Percentiles rank a stretch among this genome's conserved stretches.
Evolutionary conservation across 257 asterid genomes (phyloP).

Genomic region (Nicotiana benthamiana): DNA sequence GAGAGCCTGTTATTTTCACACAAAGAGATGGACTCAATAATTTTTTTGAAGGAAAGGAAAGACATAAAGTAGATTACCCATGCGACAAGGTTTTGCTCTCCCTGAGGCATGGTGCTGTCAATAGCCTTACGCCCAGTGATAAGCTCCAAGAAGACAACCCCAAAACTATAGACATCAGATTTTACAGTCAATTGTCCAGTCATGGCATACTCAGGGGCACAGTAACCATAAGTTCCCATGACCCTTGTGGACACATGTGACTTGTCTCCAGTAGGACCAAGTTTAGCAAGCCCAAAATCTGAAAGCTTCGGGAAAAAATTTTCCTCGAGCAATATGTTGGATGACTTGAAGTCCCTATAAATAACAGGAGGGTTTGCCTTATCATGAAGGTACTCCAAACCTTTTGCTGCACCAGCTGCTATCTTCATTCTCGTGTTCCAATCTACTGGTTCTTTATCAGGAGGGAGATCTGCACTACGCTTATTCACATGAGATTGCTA

Average conservation of each 20-base stretch:
- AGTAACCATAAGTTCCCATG: slow-evolving; percentile 98
- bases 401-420: slow-evolving; percentile 99
- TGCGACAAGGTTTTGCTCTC: slow-evolving; percentile 89
- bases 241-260: slow-evolving; percentile 98
- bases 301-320: slow-evolving; percentile 80
- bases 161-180: slow-evolving; percentile 96
- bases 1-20: not conserved
- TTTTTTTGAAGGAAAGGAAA: not conserved
- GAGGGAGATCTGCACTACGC: slow-evolving; percentile 63
- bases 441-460: slow-evolving; percentile 78
- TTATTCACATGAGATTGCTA: slow-evolving; percentile 2
- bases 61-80: slow-evolving; percentile 47
- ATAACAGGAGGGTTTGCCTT: slow-evolving; percentile 98
- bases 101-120: slow-evolving; percentile 75
- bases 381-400: slow-evolving; percentile 94
- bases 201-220: slow-evolving; percentile 99
- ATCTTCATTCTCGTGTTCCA: slow-evolving; percentile 99
- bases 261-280: slow-evolving; percentile 99
- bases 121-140: slow-evolving; percentile 97
- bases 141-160: slow-evolving; percentile 92
- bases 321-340: slow-evolving; percentile 90
- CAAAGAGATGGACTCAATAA: not conserved
- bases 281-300: slow-evolving; percentile 96
- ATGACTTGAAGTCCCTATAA: slow-evolving; percentile 92
- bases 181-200: slow-evolving; percentile 95